A percentile compares a stretch with the other conserved stretches of the same genome.
Conservation (phyloP, 1,139 yeast species). For the Hyphopichia buzzinii region DNA sequence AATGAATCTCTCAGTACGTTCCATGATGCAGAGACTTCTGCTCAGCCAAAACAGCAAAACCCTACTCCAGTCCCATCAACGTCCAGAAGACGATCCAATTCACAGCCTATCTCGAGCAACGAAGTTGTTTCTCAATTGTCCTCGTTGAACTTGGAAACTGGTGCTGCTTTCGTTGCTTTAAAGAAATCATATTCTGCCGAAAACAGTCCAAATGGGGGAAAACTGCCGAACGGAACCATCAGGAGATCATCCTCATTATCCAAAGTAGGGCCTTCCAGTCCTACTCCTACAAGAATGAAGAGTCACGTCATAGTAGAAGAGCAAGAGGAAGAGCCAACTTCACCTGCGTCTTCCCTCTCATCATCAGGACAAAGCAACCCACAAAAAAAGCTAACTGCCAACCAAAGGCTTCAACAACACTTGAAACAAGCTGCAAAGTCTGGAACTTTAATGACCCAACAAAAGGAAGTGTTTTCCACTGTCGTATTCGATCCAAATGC, state of each 20-base stretch:
- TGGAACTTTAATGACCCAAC: slow-evolving; percentile 41
- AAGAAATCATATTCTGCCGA: slow-evolving; percentile 8
- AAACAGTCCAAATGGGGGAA: slow-evolving; percentile 5
- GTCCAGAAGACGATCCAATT: slow-evolving; percentile 37
- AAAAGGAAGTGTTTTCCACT: slow-evolving; percentile 32
- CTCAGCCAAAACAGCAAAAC: slow-evolving; percentile 1
- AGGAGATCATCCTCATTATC: slow-evolving; percentile 14
- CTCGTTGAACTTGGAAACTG: slow-evolving; percentile 9
- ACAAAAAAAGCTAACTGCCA: slow-evolving; percentile 29
- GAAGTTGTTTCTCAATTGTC: background rate
- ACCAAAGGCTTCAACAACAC: slow-evolving; percentile 42
- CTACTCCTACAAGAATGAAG: slow-evolving; percentile 11
- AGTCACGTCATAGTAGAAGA: slow-evolving; percentile 22
- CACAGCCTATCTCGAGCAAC: slow-evolving; percentile 30
- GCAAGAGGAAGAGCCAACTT: slow-evolving; percentile 12
- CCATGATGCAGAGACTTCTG: slow-evolving; percentile 2
- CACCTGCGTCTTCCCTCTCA: background rate
- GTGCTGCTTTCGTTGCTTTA: slow-evolving; percentile 38
- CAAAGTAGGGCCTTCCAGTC: slow-evolving; percentile 3
- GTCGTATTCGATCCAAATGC: slow-evolving; percentile 44
- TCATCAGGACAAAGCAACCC: slow-evolving; percentile 2
- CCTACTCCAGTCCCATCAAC: slow-evolving; percentile 8
- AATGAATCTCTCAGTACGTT: slow-evolving; percentile 16
- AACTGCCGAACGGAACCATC: slow-evolving; percentile 4
- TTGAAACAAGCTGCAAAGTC: slow-evolving; percentile 38